Evolutionary conservation across 2,329 filamentous ascomycete species (phyloP).

Genomic region (Paraconiothyrium brasiliense): DNA sequence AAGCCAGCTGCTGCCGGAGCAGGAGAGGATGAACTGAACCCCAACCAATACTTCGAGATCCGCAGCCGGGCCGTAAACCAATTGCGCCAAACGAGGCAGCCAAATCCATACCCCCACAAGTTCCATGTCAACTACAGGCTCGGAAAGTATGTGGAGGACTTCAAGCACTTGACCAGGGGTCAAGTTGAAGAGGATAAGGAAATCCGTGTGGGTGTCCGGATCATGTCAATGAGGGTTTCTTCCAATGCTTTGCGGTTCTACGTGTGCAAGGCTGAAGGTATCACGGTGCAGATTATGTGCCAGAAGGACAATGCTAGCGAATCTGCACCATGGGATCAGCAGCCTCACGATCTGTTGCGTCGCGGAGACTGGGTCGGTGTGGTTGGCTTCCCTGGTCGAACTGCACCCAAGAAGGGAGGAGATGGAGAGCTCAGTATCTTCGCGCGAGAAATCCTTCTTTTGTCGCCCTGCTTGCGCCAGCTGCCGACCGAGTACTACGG

Average conservation of each 20-base stretch:
- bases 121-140: conserved; percentile 89
- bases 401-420: conserved; percentile 86
- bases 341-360: conserved; percentile 82
- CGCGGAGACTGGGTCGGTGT: conserved; percentile 94
- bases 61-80: conserved; percentile 64
- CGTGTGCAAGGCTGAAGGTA: conserved; percentile 71
- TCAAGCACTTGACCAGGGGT: conserved; percentile 84
- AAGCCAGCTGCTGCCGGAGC: conserved; percentile 55
- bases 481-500: conserved; percentile 76
- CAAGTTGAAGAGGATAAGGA: conserved; percentile 79
- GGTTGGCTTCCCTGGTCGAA: conserved; percentile 83
- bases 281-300: conserved; percentile 90
- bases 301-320: conserved; percentile 81
- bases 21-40: conserved; percentile 60
- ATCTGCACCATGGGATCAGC: conserved; percentile 78
- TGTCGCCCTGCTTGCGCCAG: conserved; percentile 91
- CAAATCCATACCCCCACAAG: conserved; percentile 89
- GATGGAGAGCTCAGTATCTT: conserved; percentile 95
- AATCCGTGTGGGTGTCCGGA: conserved; percentile 81
- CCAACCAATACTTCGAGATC: conserved; percentile 90
- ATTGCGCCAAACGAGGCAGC: conserved; percentile 60
- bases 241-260: conserved; percentile 22
- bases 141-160: conserved; percentile 80
- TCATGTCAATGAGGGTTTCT: conserved; percentile 82
- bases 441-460: conserved; percentile 82